phyloP scores from a whole-genome alignment of 1,284 basidiomycete species.

The Paramarasmius palmivorus region DNA sequence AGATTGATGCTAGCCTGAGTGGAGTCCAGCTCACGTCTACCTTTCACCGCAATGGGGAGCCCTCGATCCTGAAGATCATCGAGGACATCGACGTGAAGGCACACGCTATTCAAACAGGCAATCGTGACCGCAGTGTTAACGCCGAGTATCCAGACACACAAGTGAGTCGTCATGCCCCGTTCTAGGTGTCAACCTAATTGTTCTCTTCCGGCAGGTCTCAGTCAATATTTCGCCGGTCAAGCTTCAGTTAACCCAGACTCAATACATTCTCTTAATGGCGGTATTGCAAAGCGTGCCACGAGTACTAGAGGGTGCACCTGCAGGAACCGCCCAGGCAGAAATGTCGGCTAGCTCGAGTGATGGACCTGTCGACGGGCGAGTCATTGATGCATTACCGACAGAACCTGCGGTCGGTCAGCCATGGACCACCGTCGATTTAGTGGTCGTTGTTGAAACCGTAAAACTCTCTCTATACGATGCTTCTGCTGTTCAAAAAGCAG shows the following conservation, averaged over 20 bases:
- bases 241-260: constrained; percentile 87
- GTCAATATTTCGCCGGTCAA: constrained; percentile 90
- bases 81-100: constrained; percentile 87
- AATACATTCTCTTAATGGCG: constrained; percentile 80
- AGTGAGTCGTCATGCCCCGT: constrained; percentile 40
- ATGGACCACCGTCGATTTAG: constrained; percentile 77
- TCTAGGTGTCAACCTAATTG: background rate
- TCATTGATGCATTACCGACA: background rate
- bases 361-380: constrained; percentile 14
- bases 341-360: constrained; percentile 13
- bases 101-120: constrained; percentile 64
- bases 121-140: constrained; percentile 50
- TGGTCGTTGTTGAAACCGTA: constrained; percentile 75
- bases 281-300: constrained; percentile 78
- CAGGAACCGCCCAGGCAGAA: constrained; percentile 30
- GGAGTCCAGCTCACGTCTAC: constrained; percentile 87
- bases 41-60: constrained; percentile 49
- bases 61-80: constrained; percentile 80
- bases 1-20: constrained; percentile 76
- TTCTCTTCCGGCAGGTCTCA: constrained; percentile 47
- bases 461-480: constrained; percentile 92
- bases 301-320: constrained; percentile 53
- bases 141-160: constrained; percentile 66
- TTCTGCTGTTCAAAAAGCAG: constrained; percentile 58
- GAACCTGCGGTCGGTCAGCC: background rate